phyloP scores from a whole-genome alignment of 306 rosid species.

The Quercus alba region DNA sequence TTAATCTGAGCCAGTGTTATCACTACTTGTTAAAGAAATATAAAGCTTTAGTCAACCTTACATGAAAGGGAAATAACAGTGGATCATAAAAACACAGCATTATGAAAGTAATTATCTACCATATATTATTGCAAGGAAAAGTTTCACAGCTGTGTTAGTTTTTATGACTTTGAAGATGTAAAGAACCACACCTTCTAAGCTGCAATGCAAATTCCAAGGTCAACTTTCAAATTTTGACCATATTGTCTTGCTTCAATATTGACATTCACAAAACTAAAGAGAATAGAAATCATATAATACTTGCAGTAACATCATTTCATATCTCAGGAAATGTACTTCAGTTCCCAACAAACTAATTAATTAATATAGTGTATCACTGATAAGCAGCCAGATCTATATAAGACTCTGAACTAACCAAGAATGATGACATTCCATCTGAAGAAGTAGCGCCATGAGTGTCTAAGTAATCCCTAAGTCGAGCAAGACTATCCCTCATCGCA shows the following conservation, averaged over 20 bases:
- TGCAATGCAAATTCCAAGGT: conserved; percentile 1
- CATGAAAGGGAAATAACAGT: no score
- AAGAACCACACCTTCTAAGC: conserved; percentile 3
- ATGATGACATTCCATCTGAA: conserved; percentile 97
- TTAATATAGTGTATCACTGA: conserved; percentile 3
- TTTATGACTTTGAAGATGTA: not conserved
- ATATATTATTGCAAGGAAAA: no score
- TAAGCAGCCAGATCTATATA: conserved; percentile 9
- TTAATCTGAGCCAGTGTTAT: not conserved
- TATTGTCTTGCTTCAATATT: not conserved
- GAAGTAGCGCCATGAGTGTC: conserved; percentile 86
- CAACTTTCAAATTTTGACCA: conserved; percentile 13
- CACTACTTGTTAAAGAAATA: not conserved
- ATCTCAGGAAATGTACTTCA: not conserved
- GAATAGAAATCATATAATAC: conserved; percentile 3
- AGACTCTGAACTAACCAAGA: conserved; percentile 68
- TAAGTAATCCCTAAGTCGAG: conserved; percentile 86
- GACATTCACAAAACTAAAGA: not conserved
- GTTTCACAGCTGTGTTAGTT: not conserved
- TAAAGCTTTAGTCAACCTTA: no score
- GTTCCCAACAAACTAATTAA: not conserved
- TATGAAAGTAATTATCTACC: no score
- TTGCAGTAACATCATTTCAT: conserved; percentile 14
- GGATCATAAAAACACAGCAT: no score
- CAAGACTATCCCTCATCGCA: conserved; percentile 95